A percentile compares a stretch with the other conserved stretches of the same genome.
These are phyloP conservation scores for Coemansia sp. DNA, from an alignment of 192 early-diverging fungal species.

Conservation along the genomic window DNA sequence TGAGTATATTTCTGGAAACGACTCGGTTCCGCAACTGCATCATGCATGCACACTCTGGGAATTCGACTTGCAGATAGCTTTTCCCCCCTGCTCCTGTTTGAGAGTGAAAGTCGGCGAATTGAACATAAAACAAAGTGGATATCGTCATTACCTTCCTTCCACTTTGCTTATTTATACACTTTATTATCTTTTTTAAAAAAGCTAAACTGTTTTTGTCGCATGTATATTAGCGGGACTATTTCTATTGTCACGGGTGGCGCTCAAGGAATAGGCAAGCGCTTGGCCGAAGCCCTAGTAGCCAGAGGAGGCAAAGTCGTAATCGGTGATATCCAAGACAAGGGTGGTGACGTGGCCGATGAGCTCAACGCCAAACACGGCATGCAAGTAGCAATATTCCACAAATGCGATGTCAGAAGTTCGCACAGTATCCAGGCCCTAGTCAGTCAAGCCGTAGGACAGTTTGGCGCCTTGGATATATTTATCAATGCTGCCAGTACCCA, in stretches of 20 bases:
- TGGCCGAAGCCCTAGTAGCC: slow-evolving; percentile 61
- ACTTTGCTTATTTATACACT: background rate
- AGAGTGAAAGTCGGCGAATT: background rate
- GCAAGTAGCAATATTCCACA: slow-evolving; percentile 48
- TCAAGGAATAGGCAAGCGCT: slow-evolving; percentile 65
- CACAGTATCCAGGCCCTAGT: slow-evolving; percentile 46
- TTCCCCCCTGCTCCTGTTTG: background rate
- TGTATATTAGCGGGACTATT: slow-evolving; percentile 3
- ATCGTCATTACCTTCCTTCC: background rate
- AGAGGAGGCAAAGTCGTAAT: slow-evolving; percentile 69
- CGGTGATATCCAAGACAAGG: slow-evolving; percentile 62
- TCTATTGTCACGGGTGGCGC: slow-evolving; percentile 4
- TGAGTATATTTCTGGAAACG: background rate
- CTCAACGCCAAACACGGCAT: slow-evolving; percentile 31
- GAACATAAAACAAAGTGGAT: background rate
- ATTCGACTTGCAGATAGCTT: background rate
- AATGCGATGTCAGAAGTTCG: slow-evolving; percentile 58
- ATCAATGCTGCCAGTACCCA: slow-evolving; percentile 69
- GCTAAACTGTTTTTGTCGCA: background rate
- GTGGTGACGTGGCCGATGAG: slow-evolving; percentile 43
- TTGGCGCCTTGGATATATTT: slow-evolving; percentile 64
- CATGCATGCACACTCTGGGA: background rate
- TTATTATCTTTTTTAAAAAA: background rate
- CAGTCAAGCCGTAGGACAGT: slow-evolving; percentile 51
- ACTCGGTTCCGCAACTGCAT: background rate